phyloP scores from a whole-genome alignment of 1,139 yeast genomes.

The Geotrichum fermentans region DNA sequence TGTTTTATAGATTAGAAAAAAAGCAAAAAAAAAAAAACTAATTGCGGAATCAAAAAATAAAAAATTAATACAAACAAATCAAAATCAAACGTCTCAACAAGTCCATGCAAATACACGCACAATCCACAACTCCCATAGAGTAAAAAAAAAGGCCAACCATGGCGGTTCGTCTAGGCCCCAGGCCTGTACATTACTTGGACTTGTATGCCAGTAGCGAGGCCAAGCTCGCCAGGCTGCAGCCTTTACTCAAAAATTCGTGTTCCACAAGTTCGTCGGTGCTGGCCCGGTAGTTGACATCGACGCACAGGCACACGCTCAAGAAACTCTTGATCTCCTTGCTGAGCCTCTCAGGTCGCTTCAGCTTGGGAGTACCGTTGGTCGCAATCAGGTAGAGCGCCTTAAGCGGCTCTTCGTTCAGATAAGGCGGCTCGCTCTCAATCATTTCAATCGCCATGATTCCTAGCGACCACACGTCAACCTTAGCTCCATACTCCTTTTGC shows the following conservation, averaged over 20 bases:
- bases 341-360: constrained; percentile 77
- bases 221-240: constrained; percentile 65
- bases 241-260: constrained; percentile 72
- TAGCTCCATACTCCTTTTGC: constrained; percentile 93
- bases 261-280: constrained; percentile 79
- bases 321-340: constrained; percentile 80
- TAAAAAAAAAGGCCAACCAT: constrained; percentile 8
- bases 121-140: background rate
- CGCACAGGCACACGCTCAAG: constrained; percentile 87
- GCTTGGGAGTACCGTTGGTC: constrained; percentile 93
- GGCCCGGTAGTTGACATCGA: constrained; percentile 89
- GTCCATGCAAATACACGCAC: too few species aligned
- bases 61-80: too few species aligned
- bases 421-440: constrained; percentile 98
- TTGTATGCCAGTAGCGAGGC: constrained; percentile 72
- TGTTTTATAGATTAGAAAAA: too few species aligned
- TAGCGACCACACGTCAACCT: constrained; percentile 95
- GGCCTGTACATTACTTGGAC: too few species aligned
- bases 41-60: too few species aligned
- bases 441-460: constrained; percentile 98
- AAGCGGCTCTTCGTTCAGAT: constrained; percentile 90
- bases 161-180: too few species aligned
- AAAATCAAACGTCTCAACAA: too few species aligned
- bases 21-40: too few species aligned
- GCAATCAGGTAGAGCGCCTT: constrained; percentile 88